Conservation (phyloP, 2,329 filamentous ascomycete species). For the Escovopsis sp. region DNA sequence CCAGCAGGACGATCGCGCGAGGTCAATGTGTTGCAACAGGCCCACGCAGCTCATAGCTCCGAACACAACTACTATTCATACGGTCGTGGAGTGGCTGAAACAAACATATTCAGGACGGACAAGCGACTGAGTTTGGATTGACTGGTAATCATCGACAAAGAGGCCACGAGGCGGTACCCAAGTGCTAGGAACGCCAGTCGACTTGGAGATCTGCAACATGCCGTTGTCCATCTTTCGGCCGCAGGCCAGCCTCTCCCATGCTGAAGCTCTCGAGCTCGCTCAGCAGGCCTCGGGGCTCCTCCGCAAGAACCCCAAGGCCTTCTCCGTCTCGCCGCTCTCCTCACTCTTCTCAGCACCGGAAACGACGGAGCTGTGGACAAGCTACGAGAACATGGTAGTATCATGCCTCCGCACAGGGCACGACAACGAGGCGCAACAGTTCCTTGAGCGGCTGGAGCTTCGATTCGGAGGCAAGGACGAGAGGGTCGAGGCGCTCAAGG, state of each 20-base stretch:
- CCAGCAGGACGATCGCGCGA: no score
- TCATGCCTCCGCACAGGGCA: conserved; percentile 75
- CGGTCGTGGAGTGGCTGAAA: no score
- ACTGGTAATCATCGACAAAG: no score
- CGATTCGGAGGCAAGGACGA: conserved; percentile 80
- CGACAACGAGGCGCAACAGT: conserved; percentile 58
- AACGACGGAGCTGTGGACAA: conserved; percentile 65
- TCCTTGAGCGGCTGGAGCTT: conserved; percentile 57
- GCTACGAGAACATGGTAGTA: conserved; percentile 74
- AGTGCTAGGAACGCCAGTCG: no score
- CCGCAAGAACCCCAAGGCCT: conserved; percentile 34
- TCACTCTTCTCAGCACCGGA: conserved; percentile 46
- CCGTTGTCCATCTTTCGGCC: conserved; percentile 38
- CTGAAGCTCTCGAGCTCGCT: conserved; percentile 40
- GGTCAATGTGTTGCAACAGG: no score
- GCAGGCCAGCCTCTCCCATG: conserved; percentile 39
- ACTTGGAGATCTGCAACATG: conserved; percentile 20
- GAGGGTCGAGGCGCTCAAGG: conserved; percentile 67
- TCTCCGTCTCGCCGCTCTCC: conserved; percentile 37
- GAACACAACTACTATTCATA: no score
- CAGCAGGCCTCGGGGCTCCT: conserved; percentile 44
- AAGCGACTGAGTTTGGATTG: no score
- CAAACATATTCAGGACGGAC: no score
- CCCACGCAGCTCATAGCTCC: no score
- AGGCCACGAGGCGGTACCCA: no score